Evolutionary conservation across 495 filamentous ascomycete species (phyloP).

Genomic region (Arthonia radiata): DNA sequence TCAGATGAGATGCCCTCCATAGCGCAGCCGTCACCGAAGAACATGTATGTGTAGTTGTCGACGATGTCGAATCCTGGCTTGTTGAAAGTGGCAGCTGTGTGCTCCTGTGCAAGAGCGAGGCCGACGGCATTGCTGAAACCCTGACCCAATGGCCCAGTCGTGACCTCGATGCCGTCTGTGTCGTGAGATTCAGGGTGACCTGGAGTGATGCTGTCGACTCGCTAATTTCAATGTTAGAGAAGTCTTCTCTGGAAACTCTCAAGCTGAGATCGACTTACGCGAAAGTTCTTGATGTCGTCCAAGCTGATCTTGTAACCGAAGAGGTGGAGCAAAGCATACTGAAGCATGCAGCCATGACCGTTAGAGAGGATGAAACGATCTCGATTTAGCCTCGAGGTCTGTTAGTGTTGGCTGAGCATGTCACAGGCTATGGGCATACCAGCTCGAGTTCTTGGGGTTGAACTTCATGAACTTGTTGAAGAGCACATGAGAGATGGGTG

Average conservation of each 20-base stretch:
- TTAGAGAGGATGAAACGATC: conserved; percentile 98
- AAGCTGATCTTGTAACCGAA: conserved; percentile 70
- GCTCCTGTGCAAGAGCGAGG: conserved; percentile 85
- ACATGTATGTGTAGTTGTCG: conserved; percentile 89
- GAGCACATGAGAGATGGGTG: conserved; percentile 86
- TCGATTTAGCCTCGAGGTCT: too few relatives aligned
- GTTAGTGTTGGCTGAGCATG: too few relatives aligned
- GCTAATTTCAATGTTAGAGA: conserved; percentile 16
- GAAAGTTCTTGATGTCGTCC: conserved; percentile 86
- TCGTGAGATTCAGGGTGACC: conserved; percentile 94
- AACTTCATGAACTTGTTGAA: conserved; percentile 99
- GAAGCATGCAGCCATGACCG: conserved; percentile 97
- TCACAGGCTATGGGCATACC: too few relatives aligned
- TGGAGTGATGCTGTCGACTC: conserved; percentile 78
- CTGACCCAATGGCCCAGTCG: conserved; percentile 88
- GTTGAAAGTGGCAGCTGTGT: conserved; percentile 80
- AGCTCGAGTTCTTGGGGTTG: conserved; percentile 96
- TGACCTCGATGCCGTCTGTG: conserved; percentile 91
- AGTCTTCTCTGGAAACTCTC: conserved; percentile 1
- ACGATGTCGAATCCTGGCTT: conserved; percentile 80
- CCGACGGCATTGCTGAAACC: conserved; percentile 89
- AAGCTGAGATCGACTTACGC: conserved; percentile 31
- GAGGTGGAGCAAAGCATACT: conserved; percentile 93
- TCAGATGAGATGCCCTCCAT: conserved; percentile 96
- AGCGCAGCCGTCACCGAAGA: conserved; percentile 95